Conservation (phyloP, 768 basidiomycete genomes). For the Dictyophora rubrovolvata region DNA sequence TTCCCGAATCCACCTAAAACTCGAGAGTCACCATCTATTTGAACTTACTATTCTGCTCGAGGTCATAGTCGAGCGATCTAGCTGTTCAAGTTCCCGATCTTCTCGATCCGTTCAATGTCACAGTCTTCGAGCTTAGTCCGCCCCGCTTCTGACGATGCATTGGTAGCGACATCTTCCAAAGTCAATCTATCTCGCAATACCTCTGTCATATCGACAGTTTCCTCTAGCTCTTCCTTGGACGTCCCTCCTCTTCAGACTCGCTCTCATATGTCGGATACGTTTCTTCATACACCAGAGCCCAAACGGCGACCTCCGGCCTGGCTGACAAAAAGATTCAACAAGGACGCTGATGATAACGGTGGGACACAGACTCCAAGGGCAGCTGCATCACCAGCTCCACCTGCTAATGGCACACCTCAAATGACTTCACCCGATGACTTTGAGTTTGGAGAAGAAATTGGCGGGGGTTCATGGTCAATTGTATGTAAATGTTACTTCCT, state of each 20-base stretch:
- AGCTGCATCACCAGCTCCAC: neutral
- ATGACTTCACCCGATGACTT: slow-evolving; percentile 18
- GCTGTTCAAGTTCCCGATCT: neutral
- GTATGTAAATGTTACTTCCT: slow-evolving; percentile 14
- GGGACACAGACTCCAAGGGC: neutral
- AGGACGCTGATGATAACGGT: neutral
- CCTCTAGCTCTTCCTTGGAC: neutral
- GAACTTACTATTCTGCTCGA: too few relatives aligned
- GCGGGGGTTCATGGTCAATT: slow-evolving; percentile 26
- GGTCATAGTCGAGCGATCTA: too few relatives aligned
- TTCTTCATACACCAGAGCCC: neutral
- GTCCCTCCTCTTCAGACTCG: neutral
- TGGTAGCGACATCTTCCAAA: neutral
- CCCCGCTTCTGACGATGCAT: neutral
- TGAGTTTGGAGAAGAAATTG: slow-evolving; percentile 23
- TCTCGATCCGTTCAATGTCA: neutral
- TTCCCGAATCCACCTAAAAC: neutral
- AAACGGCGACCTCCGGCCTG: neutral
- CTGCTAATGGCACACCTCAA: neutral
- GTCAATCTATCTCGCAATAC: neutral
- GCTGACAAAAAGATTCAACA: neutral
- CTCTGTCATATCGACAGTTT: slow-evolving; percentile 2
- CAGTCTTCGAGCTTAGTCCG: neutral
- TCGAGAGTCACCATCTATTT: too few relatives aligned
- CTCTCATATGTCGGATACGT: neutral